A percentile compares a stretch with the other conserved stretches of the same genome.
Evolutionary conservation across 345 rosid species (phyloP).

Genomic region (Salix exigua): DNA sequence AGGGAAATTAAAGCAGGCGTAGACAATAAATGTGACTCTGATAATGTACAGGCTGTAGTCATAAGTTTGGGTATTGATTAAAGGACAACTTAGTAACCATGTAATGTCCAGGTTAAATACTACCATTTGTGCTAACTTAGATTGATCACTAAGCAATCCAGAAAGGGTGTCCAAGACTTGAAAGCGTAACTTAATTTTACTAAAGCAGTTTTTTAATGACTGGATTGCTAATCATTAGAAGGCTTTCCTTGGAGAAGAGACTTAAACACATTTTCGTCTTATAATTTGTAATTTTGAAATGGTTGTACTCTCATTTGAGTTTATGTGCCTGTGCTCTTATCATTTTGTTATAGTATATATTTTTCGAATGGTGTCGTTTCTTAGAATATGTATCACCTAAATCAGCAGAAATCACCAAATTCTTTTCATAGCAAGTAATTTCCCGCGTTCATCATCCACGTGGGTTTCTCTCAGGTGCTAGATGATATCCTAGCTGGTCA

Average conservation of each 20-base stretch:
- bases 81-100: not conserved
- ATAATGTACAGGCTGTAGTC: not conserved
- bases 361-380: not conserved
- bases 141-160: not conserved
- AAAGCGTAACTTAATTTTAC: not conserved
- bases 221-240: not conserved
- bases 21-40: not conserved
- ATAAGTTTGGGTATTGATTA: not conserved
- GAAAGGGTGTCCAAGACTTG: not conserved
- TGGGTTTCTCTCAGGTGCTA: constrained; percentile 45
- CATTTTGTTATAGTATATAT: not conserved
- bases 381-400: too few relatives aligned
- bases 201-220: not conserved
- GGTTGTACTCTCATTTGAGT: too few relatives aligned
- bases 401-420: not conserved
- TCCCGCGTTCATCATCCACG: not conserved
- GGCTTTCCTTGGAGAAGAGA: not conserved
- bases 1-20: not conserved
- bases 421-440: not conserved
- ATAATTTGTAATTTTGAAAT: too few relatives aligned
- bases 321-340: too few relatives aligned
- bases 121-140: not conserved
- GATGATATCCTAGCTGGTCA: constrained; percentile 62
- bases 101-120: not conserved
- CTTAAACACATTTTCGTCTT: not conserved